phyloP scores from a whole-genome alignment of 306 rosid species.

The Morella rubra region DNA sequence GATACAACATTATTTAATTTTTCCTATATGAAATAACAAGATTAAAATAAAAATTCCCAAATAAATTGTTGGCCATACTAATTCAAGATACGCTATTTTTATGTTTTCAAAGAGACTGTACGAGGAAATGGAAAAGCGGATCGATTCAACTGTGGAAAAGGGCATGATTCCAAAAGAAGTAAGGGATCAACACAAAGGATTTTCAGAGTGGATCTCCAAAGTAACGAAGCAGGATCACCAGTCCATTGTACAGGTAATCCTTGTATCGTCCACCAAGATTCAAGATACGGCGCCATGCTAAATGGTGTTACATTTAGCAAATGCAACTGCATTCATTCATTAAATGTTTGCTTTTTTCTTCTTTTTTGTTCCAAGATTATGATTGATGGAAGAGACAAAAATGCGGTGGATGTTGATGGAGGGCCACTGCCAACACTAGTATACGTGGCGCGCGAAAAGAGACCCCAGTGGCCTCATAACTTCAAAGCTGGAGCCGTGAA shows the following conservation, averaged over 20 bases:
- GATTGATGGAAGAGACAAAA: conserved; percentile 49
- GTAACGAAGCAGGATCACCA: conserved; percentile 62
- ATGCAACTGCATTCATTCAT: not conserved
- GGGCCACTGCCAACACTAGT: conserved; percentile 49
- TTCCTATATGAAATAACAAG: too few relatives aligned
- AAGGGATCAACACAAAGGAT: conserved; percentile 41
- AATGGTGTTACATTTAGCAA: not conserved
- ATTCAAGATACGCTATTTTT: too few relatives aligned
- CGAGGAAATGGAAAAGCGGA: conserved; percentile 61
- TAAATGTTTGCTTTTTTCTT: not conserved
- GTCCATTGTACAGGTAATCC: conserved; percentile 55
- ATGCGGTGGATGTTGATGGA: conserved; percentile 47
- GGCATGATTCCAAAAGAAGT: conserved; percentile 43
- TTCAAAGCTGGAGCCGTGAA: conserved; percentile 86
- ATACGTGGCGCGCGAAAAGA: conserved; percentile 69
- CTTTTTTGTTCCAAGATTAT: conserved; percentile 37
- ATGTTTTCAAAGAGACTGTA: conserved; percentile 45
- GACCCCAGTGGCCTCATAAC: conserved; percentile 56
- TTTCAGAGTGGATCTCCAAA: conserved; percentile 55
- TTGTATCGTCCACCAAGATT: not conserved
- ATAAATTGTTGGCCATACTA: too few relatives aligned
- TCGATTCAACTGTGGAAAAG: conserved; percentile 35
- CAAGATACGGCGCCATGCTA: not conserved
- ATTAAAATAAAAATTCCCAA: too few relatives aligned
- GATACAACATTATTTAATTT: too few relatives aligned